phyloP scores from a whole-genome alignment of 305 asterid genomes.

The Rubia tinctorum region DNA sequence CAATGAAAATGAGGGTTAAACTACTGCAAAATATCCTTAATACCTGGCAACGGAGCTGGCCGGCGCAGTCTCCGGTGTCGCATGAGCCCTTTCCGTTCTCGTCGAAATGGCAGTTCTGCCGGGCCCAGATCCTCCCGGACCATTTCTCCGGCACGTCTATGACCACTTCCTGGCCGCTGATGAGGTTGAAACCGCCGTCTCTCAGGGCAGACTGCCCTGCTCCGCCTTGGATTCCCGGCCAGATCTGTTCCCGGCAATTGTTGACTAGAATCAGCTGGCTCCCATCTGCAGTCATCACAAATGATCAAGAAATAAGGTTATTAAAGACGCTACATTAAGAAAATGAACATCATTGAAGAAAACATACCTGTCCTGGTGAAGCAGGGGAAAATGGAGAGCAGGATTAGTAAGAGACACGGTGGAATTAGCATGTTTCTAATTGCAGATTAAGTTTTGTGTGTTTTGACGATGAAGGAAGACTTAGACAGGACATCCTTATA shows the following conservation, averaged over 20 bases:
- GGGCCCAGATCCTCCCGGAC: conserved; percentile 89
- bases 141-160: conserved; percentile 68
- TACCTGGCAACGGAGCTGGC: conserved; percentile 48
- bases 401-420: conserved; percentile 18
- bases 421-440: conserved; percentile 31
- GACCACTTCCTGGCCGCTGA: conserved; percentile 53
- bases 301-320: background rate
- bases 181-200: conserved; percentile 70
- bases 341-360: background rate
- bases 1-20: too few species aligned
- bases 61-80: conserved; percentile 73
- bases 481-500: background rate
- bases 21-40: too few species aligned
- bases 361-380: conserved; percentile 38
- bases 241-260: conserved; percentile 78
- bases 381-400: conserved; percentile 31
- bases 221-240: conserved; percentile 82
- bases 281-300: conserved; percentile 50
- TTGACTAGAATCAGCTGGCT: conserved; percentile 70
- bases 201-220: conserved; percentile 59
- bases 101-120: conserved; percentile 61
- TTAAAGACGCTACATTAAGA: background rate
- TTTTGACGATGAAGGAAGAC: conserved; percentile 10
- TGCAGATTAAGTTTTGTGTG: background rate
- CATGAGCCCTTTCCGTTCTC: conserved; percentile 55